These are phyloP conservation scores for Fusarium haematococcum DNA, from an alignment of 2,329 filamentous ascomycete genomes.

Conservation along the genomic window DNA sequence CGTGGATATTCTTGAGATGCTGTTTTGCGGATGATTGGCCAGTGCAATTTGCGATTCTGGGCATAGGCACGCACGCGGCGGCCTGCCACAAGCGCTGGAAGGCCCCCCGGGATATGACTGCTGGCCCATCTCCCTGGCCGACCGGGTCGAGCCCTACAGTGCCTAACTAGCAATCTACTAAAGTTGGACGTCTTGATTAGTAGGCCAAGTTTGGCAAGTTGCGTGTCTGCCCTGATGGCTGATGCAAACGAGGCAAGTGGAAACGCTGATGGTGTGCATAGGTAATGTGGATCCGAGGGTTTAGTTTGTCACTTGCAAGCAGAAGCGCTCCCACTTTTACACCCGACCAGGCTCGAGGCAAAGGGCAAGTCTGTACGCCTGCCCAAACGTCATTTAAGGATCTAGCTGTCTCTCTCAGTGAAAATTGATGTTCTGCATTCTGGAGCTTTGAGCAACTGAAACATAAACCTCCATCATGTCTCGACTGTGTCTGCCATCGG, in stretches of 20 bases:
- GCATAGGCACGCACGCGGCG: too few relatives aligned
- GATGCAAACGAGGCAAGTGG: background rate
- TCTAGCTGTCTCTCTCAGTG: background rate
- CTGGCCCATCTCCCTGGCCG: too few relatives aligned
- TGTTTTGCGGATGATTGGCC: too few relatives aligned
- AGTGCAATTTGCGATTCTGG: too few relatives aligned
- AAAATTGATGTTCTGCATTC: background rate
- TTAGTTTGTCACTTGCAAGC: background rate
- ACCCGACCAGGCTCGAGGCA: background rate
- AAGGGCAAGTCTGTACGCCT: background rate
- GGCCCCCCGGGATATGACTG: too few relatives aligned
- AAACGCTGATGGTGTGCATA: background rate
- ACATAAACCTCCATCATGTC: background rate
- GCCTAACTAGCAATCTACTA: too few relatives aligned
- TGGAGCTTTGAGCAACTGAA: background rate
- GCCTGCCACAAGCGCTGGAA: too few relatives aligned
- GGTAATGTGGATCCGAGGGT: background rate
- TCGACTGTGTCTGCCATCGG: background rate
- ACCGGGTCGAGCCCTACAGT: too few relatives aligned
- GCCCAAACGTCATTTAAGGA: background rate
- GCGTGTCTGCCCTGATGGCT: background rate
- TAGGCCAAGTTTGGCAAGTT: background rate
- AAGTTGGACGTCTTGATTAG: background rate
- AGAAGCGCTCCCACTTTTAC: background rate
- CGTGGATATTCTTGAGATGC: too few relatives aligned